Conservation (phyloP, 768 basidiomycete genomes). For the Mycena epipterygia region DNA sequence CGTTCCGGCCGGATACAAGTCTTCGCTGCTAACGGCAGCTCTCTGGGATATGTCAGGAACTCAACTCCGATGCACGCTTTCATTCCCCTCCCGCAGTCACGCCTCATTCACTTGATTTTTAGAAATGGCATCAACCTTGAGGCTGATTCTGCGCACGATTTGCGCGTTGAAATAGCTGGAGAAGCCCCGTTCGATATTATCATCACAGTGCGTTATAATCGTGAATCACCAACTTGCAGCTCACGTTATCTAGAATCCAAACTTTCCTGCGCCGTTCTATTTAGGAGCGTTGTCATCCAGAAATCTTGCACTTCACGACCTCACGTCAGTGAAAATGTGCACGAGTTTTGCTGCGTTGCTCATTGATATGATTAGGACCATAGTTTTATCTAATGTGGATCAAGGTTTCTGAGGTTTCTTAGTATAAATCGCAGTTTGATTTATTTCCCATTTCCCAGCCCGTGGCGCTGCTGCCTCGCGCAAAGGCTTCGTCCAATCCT, state of each 20-base stretch:
- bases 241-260: neutral
- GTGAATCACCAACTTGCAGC: neutral
- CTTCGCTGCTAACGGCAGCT: slow-evolving; percentile 23
- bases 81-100: neutral
- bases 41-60: slow-evolving; percentile 24
- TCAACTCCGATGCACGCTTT: slow-evolving; percentile 6
- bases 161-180: slow-evolving; percentile 4
- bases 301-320: neutral
- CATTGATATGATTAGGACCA: neutral
- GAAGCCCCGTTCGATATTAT: slow-evolving; percentile 7
- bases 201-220: neutral
- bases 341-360: neutral
- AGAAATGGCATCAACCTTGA: slow-evolving; percentile 17
- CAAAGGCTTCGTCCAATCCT: slow-evolving; percentile 1
- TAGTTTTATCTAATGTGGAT: slow-evolving; percentile 6
- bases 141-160: neutral
- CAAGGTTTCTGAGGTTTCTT: neutral
- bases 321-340: slow-evolving; percentile 4
- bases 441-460: neutral
- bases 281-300: slow-evolving; percentile 5
- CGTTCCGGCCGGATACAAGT: slow-evolving; percentile 23
- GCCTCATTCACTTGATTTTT: neutral
- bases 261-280: neutral
- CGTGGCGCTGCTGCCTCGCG: neutral
- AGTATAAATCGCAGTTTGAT: neutral